Evolutionary conservation across 2,329 filamentous ascomycete species (phyloP).

Genomic region (Botrytis cinerea): DNA sequence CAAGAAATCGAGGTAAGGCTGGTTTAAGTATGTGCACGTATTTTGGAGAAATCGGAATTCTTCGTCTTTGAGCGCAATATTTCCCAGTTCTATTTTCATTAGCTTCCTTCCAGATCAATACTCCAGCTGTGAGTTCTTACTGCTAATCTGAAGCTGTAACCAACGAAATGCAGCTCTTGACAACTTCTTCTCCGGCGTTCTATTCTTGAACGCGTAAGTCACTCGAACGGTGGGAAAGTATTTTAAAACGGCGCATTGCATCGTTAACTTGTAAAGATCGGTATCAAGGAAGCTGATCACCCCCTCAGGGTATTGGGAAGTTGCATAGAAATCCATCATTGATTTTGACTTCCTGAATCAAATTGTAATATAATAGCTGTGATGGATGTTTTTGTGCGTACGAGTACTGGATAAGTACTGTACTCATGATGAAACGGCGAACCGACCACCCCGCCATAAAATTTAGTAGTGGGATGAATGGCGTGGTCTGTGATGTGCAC

Average conservation of each 20-base stretch:
- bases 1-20: constrained; percentile 79
- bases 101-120: constrained; percentile 30
- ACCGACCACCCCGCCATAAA: background rate
- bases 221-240: constrained; percentile 83
- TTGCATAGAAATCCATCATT: constrained; percentile 71
- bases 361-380: background rate
- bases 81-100: constrained; percentile 66
- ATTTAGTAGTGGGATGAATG: background rate
- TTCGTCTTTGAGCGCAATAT: constrained; percentile 75
- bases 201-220: constrained; percentile 92
- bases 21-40: constrained; percentile 77
- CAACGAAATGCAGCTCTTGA: constrained; percentile 81
- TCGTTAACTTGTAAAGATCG: constrained; percentile 86
- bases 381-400: constrained; percentile 43
- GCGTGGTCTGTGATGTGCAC: background rate
- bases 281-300: constrained; percentile 83
- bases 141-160: constrained; percentile 80
- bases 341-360: constrained; percentile 43
- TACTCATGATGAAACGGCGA: background rate
- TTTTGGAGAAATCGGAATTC: constrained; percentile 78
- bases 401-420: background rate
- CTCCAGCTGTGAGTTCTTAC: constrained; percentile 48
- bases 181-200: constrained; percentile 90
- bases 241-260: constrained; percentile 96
- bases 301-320: constrained; percentile 69